These are phyloP conservation scores for Penicillium longicatenatum DNA, from an alignment of 495 filamentous ascomycete genomes.

Conservation along the genomic window DNA sequence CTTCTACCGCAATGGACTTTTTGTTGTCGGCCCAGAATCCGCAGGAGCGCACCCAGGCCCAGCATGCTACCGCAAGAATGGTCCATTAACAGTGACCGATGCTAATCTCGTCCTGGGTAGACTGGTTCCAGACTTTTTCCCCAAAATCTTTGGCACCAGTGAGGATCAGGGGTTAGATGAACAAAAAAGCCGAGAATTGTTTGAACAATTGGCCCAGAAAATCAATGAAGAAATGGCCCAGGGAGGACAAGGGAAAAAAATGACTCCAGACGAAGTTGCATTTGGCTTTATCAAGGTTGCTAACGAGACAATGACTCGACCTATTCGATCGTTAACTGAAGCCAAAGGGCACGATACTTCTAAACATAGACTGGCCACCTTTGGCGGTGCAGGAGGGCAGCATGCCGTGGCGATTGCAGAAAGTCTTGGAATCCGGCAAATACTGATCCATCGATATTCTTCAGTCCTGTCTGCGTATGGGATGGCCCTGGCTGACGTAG, in stretches of 20 bases:
- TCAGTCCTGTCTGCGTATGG: slow-evolving; percentile 95
- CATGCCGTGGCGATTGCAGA: slow-evolving; percentile 96
- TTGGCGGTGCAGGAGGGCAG: slow-evolving; percentile 94
- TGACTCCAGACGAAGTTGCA: slow-evolving; percentile 81
- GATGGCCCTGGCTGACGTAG: slow-evolving; percentile 94
- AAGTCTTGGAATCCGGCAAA: slow-evolving; percentile 81
- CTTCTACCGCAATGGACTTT: slow-evolving; percentile 83
- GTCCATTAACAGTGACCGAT: slow-evolving; percentile 88
- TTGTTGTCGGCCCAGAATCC: slow-evolving; percentile 90
- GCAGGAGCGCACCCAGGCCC: slow-evolving; percentile 88
- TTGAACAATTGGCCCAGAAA: slow-evolving; percentile 69
- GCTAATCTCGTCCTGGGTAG: slow-evolving; percentile 85
- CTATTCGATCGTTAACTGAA: slow-evolving; percentile 90
- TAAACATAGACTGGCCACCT: slow-evolving; percentile 84
- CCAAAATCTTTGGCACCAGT: slow-evolving; percentile 86
- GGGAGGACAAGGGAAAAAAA: slow-evolving; percentile 56
- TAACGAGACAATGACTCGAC: slow-evolving; percentile 94
- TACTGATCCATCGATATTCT: slow-evolving; percentile 88
- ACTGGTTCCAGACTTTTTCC: slow-evolving; percentile 89
- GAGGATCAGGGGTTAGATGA: slow-evolving; percentile 69
- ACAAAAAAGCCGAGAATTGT: slow-evolving; percentile 65
- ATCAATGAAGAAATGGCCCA: slow-evolving; percentile 59
- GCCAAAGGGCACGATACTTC: slow-evolving; percentile 92
- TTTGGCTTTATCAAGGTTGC: slow-evolving; percentile 72
- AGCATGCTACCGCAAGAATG: slow-evolving; percentile 89